phyloP scores from a whole-genome alignment of 1,139 yeast genomes.

The Suhomyces terraborum region DNA sequence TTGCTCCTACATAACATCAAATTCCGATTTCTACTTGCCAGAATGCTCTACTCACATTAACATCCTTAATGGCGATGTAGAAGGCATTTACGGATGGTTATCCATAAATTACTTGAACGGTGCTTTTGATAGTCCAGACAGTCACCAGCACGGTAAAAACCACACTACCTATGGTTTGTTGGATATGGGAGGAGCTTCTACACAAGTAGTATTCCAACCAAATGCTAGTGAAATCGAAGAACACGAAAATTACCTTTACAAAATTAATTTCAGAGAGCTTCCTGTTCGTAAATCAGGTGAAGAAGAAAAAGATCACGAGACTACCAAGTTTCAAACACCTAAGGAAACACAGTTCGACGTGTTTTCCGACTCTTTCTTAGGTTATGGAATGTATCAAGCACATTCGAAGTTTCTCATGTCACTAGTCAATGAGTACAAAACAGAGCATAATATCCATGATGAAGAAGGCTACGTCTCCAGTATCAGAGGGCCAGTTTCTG shows the following conservation, averaged over 20 bases:
- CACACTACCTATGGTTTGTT: slow-evolving; percentile 70
- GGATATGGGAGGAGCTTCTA: slow-evolving; percentile 90
- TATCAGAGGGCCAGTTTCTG: slow-evolving; percentile 36
- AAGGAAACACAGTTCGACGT: slow-evolving; percentile 46
- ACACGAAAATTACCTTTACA: slow-evolving; percentile 57
- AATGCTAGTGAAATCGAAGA: slow-evolving; percentile 54
- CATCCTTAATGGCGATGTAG: slow-evolving; percentile 74
- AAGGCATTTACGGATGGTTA: slow-evolving; percentile 84
- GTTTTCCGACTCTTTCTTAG: slow-evolving; percentile 73
- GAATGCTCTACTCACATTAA: slow-evolving; percentile 62
- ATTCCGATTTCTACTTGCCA: slow-evolving; percentile 61
- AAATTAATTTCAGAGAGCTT: slow-evolving; percentile 49
- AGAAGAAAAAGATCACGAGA: neutral
- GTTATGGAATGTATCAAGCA: slow-evolving; percentile 76
- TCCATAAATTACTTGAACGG: slow-evolving; percentile 71
- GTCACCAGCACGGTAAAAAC: slow-evolving; percentile 53
- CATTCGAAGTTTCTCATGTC: slow-evolving; percentile 49
- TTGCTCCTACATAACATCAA: slow-evolving; percentile 54
- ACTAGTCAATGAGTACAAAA: slow-evolving; percentile 31
- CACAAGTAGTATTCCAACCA: slow-evolving; percentile 81
- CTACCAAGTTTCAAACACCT: slow-evolving; percentile 8
- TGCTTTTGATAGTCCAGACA: slow-evolving; percentile 50
- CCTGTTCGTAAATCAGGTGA: slow-evolving; percentile 17
- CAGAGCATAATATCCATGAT: slow-evolving; percentile 19
- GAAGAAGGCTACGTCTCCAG: slow-evolving; percentile 14